phyloP scores from a whole-genome alignment of 441 rosid species.

The Eutrema salsugineum region DNA sequence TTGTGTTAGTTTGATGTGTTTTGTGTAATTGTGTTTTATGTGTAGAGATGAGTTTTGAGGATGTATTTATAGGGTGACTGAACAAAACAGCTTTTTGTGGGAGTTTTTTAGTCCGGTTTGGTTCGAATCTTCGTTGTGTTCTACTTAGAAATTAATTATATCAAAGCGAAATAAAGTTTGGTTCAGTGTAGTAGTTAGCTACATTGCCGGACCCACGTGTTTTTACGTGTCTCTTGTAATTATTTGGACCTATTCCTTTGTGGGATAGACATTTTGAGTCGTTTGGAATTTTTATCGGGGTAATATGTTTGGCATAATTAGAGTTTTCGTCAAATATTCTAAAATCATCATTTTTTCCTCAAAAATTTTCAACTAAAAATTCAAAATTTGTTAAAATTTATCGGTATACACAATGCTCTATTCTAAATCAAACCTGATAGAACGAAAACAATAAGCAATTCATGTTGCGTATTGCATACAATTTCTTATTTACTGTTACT shows the following conservation, averaged over 20 bases:
- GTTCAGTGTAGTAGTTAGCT: neutral
- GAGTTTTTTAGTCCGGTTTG: conserved; percentile 7
- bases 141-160: neutral
- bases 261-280: neutral
- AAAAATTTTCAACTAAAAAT: neutral
- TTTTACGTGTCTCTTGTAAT: neutral
- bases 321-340: neutral
- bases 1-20: conserved; percentile 7
- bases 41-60: neutral
- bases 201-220: neutral
- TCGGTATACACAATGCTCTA: neutral
- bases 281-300: neutral
- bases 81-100: neutral
- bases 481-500: too few species aligned
- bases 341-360: neutral
- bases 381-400: neutral
- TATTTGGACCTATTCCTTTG: neutral
- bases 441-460: neutral
- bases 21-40: neutral
- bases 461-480: neutral
- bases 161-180: neutral
- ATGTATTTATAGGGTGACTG: conserved; percentile 21
- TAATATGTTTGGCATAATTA: neutral
- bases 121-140: conserved; percentile 23
- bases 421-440: neutral